Evolutionary conservation across 371 early-diverging fungal genomes (phyloP), one percentile per base, ranked within the genome.

Genomic region (Haplosporangium sp.): DNA sequence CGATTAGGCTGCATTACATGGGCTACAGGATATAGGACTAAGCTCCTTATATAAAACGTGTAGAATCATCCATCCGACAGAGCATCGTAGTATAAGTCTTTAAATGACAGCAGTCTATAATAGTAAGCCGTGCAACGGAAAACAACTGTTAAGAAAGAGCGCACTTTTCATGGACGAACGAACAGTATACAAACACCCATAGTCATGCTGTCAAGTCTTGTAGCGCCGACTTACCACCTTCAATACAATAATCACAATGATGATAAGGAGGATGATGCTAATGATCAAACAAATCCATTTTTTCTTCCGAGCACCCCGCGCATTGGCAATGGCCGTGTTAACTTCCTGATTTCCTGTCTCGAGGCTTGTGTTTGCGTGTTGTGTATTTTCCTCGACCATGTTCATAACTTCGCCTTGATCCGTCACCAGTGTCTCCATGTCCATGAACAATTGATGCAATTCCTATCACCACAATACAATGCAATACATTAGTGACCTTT

Each of bases 391-490:
- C 71, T 94, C 94, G 29, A 96, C 89, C 56, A 91, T 86, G 55
- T 90, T 88, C 40, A 96, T 64, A 11, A 87, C 66, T 50, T 92
- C 90, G 29, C 91, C 95, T 71, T 95, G 95, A 11, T 89, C 86
- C 51, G 90, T 89, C 8, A 95, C 93, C 66, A 95, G 83, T 69
- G 94, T 93, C 53, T 94, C 89, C 95, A 96, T 94, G 76, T 96
- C 95, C 65, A 93, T 85, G 73, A 95, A 96, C 53, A 96, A 83
- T 83, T 93, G 91, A 70, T 93, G 93, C 47, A 95, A 77, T 87
- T 95, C 96, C 90, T 93, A 83, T 56, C 7, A 43, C 13, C 43
- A 43, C 7, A 43, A 13, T 9, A 13, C 13, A 13, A 43, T 9
- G 13, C 43, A 43, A 43, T 43, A 7, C 10, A 43, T 16, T n/a